Conservation (phyloP, 78 protist genomes). For the Dictyostelium purpureum region DNA sequence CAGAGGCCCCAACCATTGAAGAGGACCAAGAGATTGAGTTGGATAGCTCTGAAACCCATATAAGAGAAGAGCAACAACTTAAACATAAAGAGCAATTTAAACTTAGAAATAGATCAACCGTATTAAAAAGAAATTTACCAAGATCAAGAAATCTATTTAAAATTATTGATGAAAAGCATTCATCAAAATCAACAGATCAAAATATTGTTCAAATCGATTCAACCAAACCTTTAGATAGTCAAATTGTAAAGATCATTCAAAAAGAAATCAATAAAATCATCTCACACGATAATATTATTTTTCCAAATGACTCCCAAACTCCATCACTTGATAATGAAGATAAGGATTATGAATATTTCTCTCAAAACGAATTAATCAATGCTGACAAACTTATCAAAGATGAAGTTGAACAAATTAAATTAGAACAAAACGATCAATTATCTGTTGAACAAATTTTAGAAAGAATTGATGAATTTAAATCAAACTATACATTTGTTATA, state of each 20-base stretch:
- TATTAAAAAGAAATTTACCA: constrained; percentile 52
- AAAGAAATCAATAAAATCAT: constrained; percentile 57
- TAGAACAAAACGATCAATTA: neutral
- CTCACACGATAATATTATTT: constrained; percentile 11
- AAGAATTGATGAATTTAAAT: neutral
- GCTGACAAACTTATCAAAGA: constrained; percentile 1
- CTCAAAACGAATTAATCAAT: constrained; percentile 13
- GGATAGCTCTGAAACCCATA: constrained; percentile 57
- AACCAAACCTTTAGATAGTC: too few relatives aligned
- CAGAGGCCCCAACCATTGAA: neutral
- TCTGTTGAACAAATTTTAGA: neutral
- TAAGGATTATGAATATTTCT: constrained; percentile 23
- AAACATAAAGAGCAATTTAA: constrained; percentile 71
- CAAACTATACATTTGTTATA: neutral
- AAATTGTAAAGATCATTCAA: neutral
- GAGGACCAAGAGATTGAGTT: neutral
- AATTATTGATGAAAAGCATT: neutral
- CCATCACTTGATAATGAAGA: neutral
- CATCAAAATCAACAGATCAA: neutral
- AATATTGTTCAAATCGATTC: too few relatives aligned
- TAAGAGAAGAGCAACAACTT: constrained; percentile 38
- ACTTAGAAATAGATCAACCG: constrained; percentile 20
- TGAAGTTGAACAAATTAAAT: constrained; percentile 6
- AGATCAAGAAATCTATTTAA: neutral
- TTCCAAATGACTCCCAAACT: constrained; percentile 11